phyloP scores from a whole-genome alignment of 164 flowering plant genomes.

The Dillenia turbinata region DNA sequence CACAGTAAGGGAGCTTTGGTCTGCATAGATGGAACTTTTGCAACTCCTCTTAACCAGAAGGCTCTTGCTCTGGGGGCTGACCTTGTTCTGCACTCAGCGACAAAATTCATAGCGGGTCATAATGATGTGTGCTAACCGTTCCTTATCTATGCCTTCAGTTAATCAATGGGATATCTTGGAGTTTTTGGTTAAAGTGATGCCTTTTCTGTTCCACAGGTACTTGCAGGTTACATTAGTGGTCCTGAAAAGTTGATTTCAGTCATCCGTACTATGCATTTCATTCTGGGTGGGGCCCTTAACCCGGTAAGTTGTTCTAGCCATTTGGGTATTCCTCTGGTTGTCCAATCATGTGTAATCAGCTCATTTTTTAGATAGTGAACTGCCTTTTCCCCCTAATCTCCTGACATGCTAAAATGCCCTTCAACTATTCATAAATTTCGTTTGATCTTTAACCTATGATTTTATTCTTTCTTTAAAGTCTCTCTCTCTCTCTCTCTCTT shows the following conservation, averaged over 20 bases:
- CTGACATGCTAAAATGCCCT: too few species aligned
- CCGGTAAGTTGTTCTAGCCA: constrained; percentile 50
- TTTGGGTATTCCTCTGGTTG: neutral
- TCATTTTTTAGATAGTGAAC: too few species aligned
- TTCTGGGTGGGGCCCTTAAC: constrained; percentile 85
- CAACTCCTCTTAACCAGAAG: constrained; percentile 96
- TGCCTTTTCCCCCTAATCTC: too few species aligned
- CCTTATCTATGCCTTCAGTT: too few species aligned
- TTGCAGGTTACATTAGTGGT: constrained; percentile 94
- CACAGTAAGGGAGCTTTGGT: constrained; percentile 83
- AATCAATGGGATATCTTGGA: neutral
- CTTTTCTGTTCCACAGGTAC: constrained; percentile 46
- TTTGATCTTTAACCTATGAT: neutral
- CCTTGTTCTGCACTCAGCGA: constrained; percentile 84
- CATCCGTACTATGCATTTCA: constrained; percentile 79
- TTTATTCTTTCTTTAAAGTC: neutral
- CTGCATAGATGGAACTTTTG: constrained; percentile 90
- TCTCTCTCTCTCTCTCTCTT: too few species aligned
- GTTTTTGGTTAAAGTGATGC: constrained; percentile 1
- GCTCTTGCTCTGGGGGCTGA: constrained; percentile 96
- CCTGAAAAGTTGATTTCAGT: constrained; percentile 47
- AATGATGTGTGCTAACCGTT: constrained; percentile 55
- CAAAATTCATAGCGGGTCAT: constrained; percentile 89
- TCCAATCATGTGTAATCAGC: neutral
- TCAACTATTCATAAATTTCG: too few species aligned